Percentiles rank a stretch among this genome's conserved stretches.
These are phyloP conservation scores for Harringtonia lauricola DNA, from an alignment of 2,329 filamentous ascomycete species.

Conservation along the genomic window DNA sequence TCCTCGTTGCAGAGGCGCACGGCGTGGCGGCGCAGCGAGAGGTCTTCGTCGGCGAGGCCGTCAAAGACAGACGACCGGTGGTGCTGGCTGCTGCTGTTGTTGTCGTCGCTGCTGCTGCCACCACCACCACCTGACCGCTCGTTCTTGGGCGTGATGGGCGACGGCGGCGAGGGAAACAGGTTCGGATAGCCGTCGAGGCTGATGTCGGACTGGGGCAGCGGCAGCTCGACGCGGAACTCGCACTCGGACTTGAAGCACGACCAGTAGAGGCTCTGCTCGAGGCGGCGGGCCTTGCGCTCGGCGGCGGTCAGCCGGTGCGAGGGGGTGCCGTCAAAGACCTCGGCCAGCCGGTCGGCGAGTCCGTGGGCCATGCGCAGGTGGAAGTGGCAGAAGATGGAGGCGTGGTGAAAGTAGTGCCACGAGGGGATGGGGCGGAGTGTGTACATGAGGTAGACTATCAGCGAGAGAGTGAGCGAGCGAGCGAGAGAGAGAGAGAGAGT, in stretches of 20 bases:
- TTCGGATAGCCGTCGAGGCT: neutral
- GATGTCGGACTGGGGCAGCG: neutral
- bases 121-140: neutral
- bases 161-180: constrained; percentile 1
- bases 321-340: too few relatives aligned
- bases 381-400: neutral
- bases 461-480: neutral
- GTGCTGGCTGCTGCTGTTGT: too few relatives aligned
- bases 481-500: neutral
- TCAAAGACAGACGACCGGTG: too few relatives aligned
- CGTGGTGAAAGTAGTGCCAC: neutral
- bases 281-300: neutral
- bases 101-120: neutral
- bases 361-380: neutral
- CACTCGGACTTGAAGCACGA: constrained; percentile 5
- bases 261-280: constrained; percentile 6
- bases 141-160: neutral
- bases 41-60: neutral
- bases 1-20: neutral
- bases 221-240: constrained; percentile 2
- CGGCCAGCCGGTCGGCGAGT: neutral
- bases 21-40: neutral
- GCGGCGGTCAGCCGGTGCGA: too few relatives aligned
- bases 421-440: neutral
- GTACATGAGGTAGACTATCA: constrained; percentile 1